A percentile compares a stretch with the other conserved stretches of the same genome.
Evolutionary conservation across 768 basidiomycete species (phyloP).

Genomic region (Termitomyces sp.): DNA sequence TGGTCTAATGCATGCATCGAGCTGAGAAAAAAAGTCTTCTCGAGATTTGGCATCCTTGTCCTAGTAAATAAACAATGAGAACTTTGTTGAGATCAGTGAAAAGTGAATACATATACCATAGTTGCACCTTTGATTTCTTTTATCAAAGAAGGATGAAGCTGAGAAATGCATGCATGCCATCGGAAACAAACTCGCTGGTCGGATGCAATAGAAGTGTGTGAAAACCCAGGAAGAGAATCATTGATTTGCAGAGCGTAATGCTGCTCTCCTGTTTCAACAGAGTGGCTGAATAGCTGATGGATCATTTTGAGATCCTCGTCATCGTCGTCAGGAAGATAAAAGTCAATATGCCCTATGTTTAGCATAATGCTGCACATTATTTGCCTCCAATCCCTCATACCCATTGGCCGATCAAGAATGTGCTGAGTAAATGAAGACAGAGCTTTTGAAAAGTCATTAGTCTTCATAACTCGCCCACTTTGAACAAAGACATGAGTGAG

Average conservation of each 20-base stretch:
- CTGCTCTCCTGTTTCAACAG: not conserved
- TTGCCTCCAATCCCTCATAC: not conserved
- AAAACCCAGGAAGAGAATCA: not conserved
- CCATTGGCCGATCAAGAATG: not conserved
- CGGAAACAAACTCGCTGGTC: slow-evolving; percentile 1
- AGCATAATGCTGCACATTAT: slow-evolving; percentile 2
- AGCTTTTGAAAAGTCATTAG: not conserved
- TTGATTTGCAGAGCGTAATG: not conserved
- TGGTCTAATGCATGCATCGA: not conserved
- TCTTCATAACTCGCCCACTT: not conserved
- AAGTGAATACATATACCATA: too few relatives aligned
- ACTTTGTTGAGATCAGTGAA: too few relatives aligned
- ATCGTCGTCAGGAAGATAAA: not conserved
- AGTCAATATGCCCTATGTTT: not conserved
- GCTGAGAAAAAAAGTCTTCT: not conserved
- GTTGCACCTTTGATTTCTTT: not conserved
- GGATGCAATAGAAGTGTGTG: slow-evolving; percentile 1
- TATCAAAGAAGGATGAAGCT: not conserved
- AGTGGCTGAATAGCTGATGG: not conserved
- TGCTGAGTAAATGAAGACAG: not conserved
- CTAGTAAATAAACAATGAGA: too few relatives aligned
- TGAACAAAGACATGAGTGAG: not conserved
- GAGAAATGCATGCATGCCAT: slow-evolving; percentile 1
- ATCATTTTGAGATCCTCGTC: not conserved
- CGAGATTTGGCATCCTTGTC: not conserved